Conservation (phyloP, 2,329 filamentous ascomycete species). For the Cadophora malorum region DNA sequence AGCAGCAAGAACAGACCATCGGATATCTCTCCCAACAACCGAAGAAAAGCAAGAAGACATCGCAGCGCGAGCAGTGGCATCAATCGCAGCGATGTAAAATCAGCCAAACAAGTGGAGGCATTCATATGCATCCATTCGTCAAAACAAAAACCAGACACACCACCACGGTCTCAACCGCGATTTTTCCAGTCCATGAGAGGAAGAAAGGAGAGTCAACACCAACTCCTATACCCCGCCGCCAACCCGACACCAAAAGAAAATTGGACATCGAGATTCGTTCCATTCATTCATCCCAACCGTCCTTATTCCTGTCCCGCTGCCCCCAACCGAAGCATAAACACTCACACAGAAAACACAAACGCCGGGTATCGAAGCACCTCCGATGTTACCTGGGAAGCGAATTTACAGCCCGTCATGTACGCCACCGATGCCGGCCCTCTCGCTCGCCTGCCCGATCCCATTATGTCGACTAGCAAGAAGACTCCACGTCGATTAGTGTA, state of each 20-base stretch:
- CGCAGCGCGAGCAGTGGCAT: neutral
- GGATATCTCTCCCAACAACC: constrained; percentile 31
- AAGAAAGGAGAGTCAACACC: constrained; percentile 19
- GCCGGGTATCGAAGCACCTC: constrained; percentile 33
- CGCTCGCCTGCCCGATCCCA: constrained; percentile 17
- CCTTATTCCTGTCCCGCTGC: neutral
- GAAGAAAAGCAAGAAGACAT: neutral
- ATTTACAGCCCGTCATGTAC: constrained; percentile 32
- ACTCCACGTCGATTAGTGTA: constrained; percentile 22
- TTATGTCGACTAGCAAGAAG: neutral
- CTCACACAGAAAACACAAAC: constrained; percentile 24
- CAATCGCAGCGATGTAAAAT: neutral
- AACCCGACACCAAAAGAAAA: neutral
- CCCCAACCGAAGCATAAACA: constrained; percentile 18
- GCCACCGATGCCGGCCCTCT: constrained; percentile 28
- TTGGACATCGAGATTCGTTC: constrained; percentile 11
- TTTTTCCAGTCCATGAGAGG: neutral
- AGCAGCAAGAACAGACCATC: constrained; percentile 25
- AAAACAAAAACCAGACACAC: neutral
- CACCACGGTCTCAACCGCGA: constrained; percentile 1
- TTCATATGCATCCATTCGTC: constrained; percentile 19
- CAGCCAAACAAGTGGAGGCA: constrained; percentile 22
- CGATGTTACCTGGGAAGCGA: constrained; percentile 17
- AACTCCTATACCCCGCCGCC: constrained; percentile 22
- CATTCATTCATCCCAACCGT: constrained; percentile 1